Evolutionary conservation across 2,329 filamentous ascomycete genomes (phyloP), one percentile per base, ranked within the genome.

Genomic region (Aspergillus ochraceus): DNA sequence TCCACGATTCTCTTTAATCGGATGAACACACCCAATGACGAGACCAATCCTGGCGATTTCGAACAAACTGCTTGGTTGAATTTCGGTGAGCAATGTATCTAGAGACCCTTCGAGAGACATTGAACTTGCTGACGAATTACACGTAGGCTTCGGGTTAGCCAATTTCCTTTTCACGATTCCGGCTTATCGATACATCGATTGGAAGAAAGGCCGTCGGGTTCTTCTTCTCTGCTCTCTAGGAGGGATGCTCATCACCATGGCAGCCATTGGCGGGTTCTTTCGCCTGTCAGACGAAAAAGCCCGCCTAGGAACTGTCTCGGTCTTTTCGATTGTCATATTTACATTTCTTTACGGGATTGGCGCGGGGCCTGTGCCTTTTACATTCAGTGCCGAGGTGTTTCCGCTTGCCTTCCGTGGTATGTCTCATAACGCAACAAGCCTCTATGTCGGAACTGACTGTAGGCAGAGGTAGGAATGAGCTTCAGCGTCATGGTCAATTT

Each of bases 331-430:
- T 8, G 55, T 59, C 53, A 66, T 72, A n/a, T 78, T 82, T 63
- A 72, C 73, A 3, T 74, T 76, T 47, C 76, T 77, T 22, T 75
- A 76, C 19, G 84, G 82, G 71, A 76, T 76, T 1, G 82, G 82
- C 17, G 82, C 65, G 2, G 68, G 68, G 1, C 68, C 68, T 0
- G 64, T 69, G 4, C 67, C 67, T 5, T 69, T 68, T 39, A 69
- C 67, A 6, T 60, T 67, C 36, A 65, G 64, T 26, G 66, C 67
- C 0, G 67, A 69, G 32, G 66, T 68, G 0, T 69, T 69, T 17
- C 67, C 66, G 3, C 59, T 68, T 10, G 63, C 61, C 4, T 64
- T 65, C 45, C 66, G 67, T 12, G 66, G 66, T 66, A 58, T 53
- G 49, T 26, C 39, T 12, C n/a, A 14, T 24, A 36, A 14, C 22